phyloP scores from a whole-genome alignment of 2,329 filamentous ascomycete species.

The Talaromyces sp. region DNA sequence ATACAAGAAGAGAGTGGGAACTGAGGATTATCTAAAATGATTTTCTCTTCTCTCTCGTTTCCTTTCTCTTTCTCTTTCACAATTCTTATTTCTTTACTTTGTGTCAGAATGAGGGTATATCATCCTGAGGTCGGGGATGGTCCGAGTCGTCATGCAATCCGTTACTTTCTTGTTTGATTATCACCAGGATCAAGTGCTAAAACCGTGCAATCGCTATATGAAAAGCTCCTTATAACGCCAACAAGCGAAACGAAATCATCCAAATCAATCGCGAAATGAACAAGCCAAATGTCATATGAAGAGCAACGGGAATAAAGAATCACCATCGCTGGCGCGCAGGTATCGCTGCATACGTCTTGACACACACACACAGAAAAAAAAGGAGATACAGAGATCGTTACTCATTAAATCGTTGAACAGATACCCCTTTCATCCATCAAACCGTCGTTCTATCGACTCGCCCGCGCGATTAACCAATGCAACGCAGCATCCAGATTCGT shows the following conservation, averaged over 20 bases:
- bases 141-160: background rate
- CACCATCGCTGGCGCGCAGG: constrained; percentile 42
- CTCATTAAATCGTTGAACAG: constrained; percentile 10
- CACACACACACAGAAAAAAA: constrained; percentile 25
- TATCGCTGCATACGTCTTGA: constrained; percentile 46
- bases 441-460: constrained; percentile 56
- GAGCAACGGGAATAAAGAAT: background rate
- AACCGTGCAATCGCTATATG: background rate
- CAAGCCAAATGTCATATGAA: background rate
- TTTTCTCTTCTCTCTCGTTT: background rate
- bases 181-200: background rate
- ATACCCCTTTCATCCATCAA: background rate
- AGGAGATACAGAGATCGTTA: constrained; percentile 13
- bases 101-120: background rate
- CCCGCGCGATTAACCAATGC: constrained; percentile 90
- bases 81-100: background rate
- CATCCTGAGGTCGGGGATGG: background rate
- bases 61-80: background rate
- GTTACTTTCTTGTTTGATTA: background rate
- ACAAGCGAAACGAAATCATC: background rate
- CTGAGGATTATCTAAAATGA: background rate
- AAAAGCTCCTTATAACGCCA: background rate
- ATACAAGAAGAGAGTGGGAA: background rate
- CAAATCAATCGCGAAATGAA: background rate
- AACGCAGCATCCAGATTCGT: constrained; percentile 96